Percentiles rank a stretch among this genome's conserved stretches.
phyloP scores from a whole-genome alignment of 2,329 filamentous ascomycete genomes.

The Oidium heveae region DNA sequence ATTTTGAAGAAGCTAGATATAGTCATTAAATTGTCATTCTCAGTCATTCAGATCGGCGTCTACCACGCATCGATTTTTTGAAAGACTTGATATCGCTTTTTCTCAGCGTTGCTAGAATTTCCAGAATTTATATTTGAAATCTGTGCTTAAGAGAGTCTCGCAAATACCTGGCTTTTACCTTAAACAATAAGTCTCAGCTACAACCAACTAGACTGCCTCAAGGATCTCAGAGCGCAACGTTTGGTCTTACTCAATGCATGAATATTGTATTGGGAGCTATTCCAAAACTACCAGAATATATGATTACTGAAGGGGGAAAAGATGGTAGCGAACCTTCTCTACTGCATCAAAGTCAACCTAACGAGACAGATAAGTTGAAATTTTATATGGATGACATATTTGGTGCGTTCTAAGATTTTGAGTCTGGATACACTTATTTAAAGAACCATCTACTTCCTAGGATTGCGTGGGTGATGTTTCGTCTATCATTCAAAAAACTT shows the following conservation, averaged over 20 bases:
- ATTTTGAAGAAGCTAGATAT: not conserved
- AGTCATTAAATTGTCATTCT: not conserved
- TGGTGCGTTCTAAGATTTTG: not conserved
- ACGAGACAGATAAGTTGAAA: not conserved
- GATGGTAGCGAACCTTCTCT: not conserved
- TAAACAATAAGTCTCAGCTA: not conserved
- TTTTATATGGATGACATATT: not conserved
- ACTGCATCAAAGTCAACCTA: not conserved
- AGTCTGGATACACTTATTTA: not conserved
- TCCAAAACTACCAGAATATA: not conserved
- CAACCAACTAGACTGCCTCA: not conserved
- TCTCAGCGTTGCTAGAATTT: not conserved
- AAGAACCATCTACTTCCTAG: not conserved
- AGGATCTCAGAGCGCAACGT: not conserved
- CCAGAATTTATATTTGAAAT: not conserved
- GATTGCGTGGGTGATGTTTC: not conserved
- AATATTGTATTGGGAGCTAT: not conserved
- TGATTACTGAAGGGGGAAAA: not conserved
- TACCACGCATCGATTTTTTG: not conserved
- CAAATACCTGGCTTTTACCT: not conserved
- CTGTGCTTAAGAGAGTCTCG: not conserved
- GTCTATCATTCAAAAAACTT: not conserved
- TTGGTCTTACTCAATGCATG: constrained; percentile 1
- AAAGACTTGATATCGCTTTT: not conserved
- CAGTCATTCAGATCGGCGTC: not conserved